phyloP scores from a whole-genome alignment of 1,284 basidiomycete genomes.

The Rhodotorula sp. region DNA sequence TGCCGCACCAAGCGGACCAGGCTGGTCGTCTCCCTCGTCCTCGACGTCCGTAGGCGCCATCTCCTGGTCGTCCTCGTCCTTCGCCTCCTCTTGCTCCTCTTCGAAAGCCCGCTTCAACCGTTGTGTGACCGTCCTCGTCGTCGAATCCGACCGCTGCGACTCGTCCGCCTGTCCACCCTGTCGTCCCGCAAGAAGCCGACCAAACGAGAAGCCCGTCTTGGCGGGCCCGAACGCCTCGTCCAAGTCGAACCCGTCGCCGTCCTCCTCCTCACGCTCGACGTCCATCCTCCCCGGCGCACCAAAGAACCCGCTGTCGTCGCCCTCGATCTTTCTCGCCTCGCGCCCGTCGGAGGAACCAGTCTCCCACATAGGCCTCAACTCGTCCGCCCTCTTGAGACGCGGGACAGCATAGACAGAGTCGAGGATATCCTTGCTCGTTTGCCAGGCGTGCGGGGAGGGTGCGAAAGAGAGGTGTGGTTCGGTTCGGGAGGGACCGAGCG shows the following conservation, averaged over 20 bases:
- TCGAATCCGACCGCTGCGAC: constrained; percentile 16
- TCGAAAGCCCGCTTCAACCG: constrained; percentile 21
- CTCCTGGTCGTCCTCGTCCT: constrained; percentile 22
- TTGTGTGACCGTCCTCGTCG: constrained; percentile 8
- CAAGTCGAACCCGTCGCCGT: constrained; percentile 35
- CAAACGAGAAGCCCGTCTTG: neutral
- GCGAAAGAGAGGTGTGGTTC: constrained; percentile 27
- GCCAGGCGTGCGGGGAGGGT: neutral
- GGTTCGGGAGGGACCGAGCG: constrained; percentile 22
- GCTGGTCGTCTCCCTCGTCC: constrained; percentile 27
- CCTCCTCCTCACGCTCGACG: constrained; percentile 1
- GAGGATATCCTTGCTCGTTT: constrained; percentile 11
- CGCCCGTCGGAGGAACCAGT: constrained; percentile 1
- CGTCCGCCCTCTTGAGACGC: constrained; percentile 24
- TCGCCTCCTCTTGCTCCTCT: neutral
- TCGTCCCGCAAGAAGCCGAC: neutral
- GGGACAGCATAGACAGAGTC: constrained; percentile 15
- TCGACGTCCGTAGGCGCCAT: constrained; percentile 37
- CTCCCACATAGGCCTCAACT: constrained; percentile 25
- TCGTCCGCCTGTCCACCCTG: neutral
- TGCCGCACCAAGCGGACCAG: neutral
- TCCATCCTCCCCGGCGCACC: neutral
- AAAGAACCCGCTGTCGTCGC: constrained; percentile 14
- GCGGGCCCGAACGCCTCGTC: constrained; percentile 30
- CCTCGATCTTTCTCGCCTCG: neutral